Conservation (phyloP, 2,329 filamentous ascomycete genomes). For the Zymoseptoria brevis region DNA sequence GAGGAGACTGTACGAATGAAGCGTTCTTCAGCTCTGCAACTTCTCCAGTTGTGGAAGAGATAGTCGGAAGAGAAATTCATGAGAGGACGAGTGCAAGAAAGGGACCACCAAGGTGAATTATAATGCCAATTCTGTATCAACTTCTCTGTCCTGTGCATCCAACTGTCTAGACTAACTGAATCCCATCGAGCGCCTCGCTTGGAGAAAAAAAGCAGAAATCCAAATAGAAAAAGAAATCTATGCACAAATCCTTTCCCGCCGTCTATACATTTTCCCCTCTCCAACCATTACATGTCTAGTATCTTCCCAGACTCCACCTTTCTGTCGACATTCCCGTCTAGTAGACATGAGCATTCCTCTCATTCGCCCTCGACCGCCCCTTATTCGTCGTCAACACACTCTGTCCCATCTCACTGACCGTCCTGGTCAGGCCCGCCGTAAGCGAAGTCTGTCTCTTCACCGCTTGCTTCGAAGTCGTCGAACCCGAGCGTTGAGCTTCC, state of each 20-base stretch:
- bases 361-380: conserved; percentile 12
- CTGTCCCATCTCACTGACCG: neutral
- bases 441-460: neutral
- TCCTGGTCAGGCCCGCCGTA: conserved; percentile 1
- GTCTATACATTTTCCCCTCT: neutral
- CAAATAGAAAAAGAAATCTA: neutral
- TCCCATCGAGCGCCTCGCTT: too few species aligned
- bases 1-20: neutral
- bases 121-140: too few species aligned
- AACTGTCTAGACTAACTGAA: too few species aligned
- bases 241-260: neutral
- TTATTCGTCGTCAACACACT: conserved; percentile 10
- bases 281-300: neutral
- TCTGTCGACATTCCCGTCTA: neutral
- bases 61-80: neutral
- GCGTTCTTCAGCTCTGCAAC: neutral
- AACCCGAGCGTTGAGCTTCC: neutral
- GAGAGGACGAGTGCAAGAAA: neutral
- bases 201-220: neutral
- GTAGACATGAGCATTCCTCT: conserved; percentile 13
- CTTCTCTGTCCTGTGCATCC: too few species aligned
- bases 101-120: too few species aligned
- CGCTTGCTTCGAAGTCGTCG: neutral
- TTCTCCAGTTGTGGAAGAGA: neutral
- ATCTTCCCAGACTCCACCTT: neutral